A percentile compares a stretch with the other conserved stretches of the same genome.
These are phyloP conservation scores for Rhytidhysteron rufulum DNA, from an alignment of 2,329 filamentous ascomycete species.

Conservation along the genomic window DNA sequence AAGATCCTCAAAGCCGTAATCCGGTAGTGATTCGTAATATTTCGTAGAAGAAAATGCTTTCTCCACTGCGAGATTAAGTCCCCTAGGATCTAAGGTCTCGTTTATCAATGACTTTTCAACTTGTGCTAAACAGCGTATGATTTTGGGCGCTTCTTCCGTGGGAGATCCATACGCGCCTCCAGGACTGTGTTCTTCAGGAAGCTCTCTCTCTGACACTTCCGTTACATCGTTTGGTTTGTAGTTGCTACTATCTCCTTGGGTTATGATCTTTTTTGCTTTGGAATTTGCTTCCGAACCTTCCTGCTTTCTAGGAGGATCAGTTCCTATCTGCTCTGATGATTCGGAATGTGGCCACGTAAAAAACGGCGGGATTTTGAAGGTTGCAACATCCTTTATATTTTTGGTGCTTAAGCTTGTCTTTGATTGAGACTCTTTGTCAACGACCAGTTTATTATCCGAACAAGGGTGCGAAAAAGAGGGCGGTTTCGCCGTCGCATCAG, in stretches of 20 bases:
- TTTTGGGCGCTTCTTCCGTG: not conserved
- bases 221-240: too few relatives aligned
- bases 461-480: too few relatives aligned
- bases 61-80: slow-evolving; percentile 12
- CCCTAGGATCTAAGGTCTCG: slow-evolving; percentile 9
- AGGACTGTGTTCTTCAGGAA: too few relatives aligned
- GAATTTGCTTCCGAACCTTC: not conserved
- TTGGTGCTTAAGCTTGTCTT: too few relatives aligned
- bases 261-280: too few relatives aligned
- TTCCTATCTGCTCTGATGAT: not conserved
- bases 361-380: not conserved
- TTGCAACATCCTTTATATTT: not conserved
- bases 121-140: slow-evolving; percentile 14
- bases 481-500: too few relatives aligned
- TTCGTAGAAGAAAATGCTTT: slow-evolving; percentile 19
- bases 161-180: too few relatives aligned
- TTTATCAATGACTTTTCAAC: slow-evolving; percentile 22
- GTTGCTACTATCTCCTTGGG: too few relatives aligned
- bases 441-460: too few relatives aligned
- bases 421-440: too few relatives aligned
- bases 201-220: too few relatives aligned
- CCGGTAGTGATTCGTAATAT: slow-evolving; percentile 21
- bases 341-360: not conserved
- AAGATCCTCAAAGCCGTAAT: slow-evolving; percentile 10
- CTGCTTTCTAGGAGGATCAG: not conserved